phyloP scores from a whole-genome alignment of 768 basidiomycete genomes.

The Lentinus tigrinus region DNA sequence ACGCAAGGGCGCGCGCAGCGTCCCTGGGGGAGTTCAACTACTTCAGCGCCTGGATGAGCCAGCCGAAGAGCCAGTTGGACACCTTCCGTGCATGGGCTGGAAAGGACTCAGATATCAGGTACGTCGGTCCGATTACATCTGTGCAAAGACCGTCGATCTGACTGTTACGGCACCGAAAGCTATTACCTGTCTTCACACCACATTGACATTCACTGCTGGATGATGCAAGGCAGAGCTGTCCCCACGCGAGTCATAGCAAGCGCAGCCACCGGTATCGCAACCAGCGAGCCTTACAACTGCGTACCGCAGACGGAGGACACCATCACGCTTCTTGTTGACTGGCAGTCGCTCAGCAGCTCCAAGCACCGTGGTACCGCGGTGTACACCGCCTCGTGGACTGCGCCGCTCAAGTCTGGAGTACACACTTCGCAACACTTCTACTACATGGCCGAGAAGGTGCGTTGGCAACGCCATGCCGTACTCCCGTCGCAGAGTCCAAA shows the following conservation, averaged over 20 bases:
- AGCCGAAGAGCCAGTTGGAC: conserved; percentile 91
- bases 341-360: conserved; percentile 76
- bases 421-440: conserved; percentile 93
- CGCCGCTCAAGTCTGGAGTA: conserved; percentile 85
- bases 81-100: conserved; percentile 97
- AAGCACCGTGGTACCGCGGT: conserved; percentile 84
- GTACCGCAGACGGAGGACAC: conserved; percentile 89
- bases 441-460: conserved; percentile 89
- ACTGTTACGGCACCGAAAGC: too few species aligned
- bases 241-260: conserved; percentile 88
- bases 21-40: conserved; percentile 90
- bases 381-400: conserved; percentile 94
- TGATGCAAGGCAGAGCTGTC: conserved; percentile 70
- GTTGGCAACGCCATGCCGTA: background rate
- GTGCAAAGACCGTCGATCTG: too few species aligned
- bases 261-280: conserved; percentile 89
- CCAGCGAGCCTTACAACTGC: conserved; percentile 84
- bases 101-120: conserved; percentile 91
- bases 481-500: background rate
- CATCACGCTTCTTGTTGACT: conserved; percentile 92
- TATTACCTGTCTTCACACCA: conserved; percentile 97
- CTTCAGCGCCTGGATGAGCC: conserved; percentile 97
- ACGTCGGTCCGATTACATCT: conserved; percentile 2
- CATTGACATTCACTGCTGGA: conserved; percentile 88
- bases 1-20: conserved; percentile 77